Evolutionary conservation across 176 grass and related monocot genomes (phyloP), one percentile per base, ranked within the genome.

Genomic region (Triticum monococcum): DNA sequence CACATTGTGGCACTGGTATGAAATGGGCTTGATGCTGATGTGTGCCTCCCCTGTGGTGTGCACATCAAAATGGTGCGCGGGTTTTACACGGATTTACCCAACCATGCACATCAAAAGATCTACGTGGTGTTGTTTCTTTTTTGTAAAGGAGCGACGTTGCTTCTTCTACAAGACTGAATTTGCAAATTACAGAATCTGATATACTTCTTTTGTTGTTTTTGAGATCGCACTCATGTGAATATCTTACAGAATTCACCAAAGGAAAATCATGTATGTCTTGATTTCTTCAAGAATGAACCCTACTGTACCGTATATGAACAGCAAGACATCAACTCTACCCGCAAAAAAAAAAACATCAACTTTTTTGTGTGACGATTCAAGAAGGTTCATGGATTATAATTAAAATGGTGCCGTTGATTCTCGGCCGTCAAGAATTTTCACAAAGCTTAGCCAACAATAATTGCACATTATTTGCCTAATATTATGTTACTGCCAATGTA

Each of bases 21-120:
- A 84, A 67, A 30, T 30, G 28, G 28, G 28, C 56, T 23, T 71
- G 82, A 54, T 68, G 77, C 12, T 69, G 70, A 78, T 79, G 16
- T 61, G 32, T 46, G 65, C 72, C 16, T 35, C 24, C 54, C 32
- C 24, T 22, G 79, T 57, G 77, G 64, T 9, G 77, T 83, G 64
- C 56, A 83, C 17, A 60, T 72, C 64, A 33, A n/a, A 54, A 74
- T 43, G 52, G 28, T 9, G 64, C 32, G 72, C 60, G 43, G 4
- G 64, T 59, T 6, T 76, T 79, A 38, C 23, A 28, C 45, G 20
- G 7, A 43, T 79, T 80, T 75, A 65, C 46, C 62, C 32, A 33
- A 30, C 37, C 12, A 50, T 80, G 62, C 38, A 59, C 11, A 22
- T 22, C n/a, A 57, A 23, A 20, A 18, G 26, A 56, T 67, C 23